Base-by-base conservation (phyloP, 2,329 filamentous ascomycete genomes). In the Beauveria scarabaeidicola region DNA sequence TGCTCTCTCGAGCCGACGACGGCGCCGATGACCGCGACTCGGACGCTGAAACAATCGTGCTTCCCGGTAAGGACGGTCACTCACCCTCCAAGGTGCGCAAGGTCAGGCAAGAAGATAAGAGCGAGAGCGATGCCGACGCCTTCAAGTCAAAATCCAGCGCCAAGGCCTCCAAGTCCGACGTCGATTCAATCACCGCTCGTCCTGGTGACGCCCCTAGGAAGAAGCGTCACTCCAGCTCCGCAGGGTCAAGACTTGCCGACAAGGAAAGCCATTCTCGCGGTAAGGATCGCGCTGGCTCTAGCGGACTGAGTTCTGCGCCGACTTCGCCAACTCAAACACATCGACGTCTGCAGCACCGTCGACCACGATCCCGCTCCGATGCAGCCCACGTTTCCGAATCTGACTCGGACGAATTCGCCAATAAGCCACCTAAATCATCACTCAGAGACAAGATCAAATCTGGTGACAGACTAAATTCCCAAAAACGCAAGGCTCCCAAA, bases 31-130 rank as follows among this genome's bases (percentile, higher is more conserved):
- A 86, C 61, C 84, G 80, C 67, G 84, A 87, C 66, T 89, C 86
- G 1, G 86, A 89, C 68, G 86, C 86, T 52, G 86, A 89, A 73
- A 89, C 86, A 15, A 87, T 89, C 63, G 85, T 89, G 40, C 71
- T 88, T 38, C 80, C 84, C 11, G 83, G 83, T 29, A 87, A 86
- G 68, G 81, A 87, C 68, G 83, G 82, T 43, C 76, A 83, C 66
- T 87, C 84, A 25, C 84, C 83, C 0, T 82, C 83, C 61, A 87
- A 87, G 70, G 76, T 77, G 61, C 80, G 83, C 61, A 87, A 86
- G 72, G 76, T 82, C 51, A 87, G 86, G 69, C 82, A 86, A 64
- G 85, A 87, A 68, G 83, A 86, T 67, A 81, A 77, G 66, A 82
- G 79, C 65, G 83, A 85, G 60, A 77, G 78, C 59, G 82, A 84